These are phyloP conservation scores for Brassica carinata DNA, from an alignment of 345 rosid species.

Conservation along the genomic window DNA sequence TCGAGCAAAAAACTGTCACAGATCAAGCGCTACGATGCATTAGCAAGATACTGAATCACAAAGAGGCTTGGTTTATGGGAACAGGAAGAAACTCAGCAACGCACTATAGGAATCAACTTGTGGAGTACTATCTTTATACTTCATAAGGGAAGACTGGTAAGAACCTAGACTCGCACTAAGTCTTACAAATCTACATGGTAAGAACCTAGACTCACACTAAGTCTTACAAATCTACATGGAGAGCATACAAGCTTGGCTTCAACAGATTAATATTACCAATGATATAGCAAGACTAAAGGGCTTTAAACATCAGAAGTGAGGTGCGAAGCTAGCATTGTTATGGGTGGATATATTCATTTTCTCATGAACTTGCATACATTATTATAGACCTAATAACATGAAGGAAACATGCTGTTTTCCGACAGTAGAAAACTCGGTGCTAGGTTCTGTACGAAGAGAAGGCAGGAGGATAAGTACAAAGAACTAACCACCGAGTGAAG, in stretches of 20 bases:
- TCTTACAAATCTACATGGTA: no score
- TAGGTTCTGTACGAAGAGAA: neutral
- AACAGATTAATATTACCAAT: neutral
- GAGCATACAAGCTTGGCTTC: neutral
- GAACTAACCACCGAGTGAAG: conserved; percentile 81
- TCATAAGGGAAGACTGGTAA: neutral
- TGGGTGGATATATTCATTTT: neutral
- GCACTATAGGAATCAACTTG: neutral
- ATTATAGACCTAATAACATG: neutral
- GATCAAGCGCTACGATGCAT: conserved; percentile 11
- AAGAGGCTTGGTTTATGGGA: neutral
- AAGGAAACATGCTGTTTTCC: neutral
- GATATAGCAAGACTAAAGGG: neutral
- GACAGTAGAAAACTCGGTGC: neutral
- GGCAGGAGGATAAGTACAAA: neutral
- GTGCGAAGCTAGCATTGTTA: neutral
- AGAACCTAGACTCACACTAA: no score
- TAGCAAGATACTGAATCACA: conserved; percentile 1
- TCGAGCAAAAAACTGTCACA: conserved; percentile 70
- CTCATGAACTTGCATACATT: neutral
- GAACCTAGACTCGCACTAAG: neutral
- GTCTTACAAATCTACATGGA: neutral
- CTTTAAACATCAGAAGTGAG: no score
- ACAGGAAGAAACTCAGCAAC: neutral
- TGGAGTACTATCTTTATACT: neutral